Base-by-base conservation (phyloP, 805 yeast species). In the Candida coquimbonensis region DNA sequence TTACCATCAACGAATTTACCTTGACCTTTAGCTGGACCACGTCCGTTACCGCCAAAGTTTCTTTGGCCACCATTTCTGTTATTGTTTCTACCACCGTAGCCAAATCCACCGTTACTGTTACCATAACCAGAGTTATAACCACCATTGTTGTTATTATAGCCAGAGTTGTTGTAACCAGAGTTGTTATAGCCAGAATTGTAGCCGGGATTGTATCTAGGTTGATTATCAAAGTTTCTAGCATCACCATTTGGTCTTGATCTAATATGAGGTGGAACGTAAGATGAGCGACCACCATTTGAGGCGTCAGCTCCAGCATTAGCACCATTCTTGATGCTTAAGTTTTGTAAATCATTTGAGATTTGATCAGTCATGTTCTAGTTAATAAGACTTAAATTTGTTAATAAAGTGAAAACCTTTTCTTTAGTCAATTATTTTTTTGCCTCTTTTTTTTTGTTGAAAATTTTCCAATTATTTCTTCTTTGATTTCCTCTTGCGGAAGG, bases 1-100 rank as follows among this genome's bases (percentile, higher is more conserved):
- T 78, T 79, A 57, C 97, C 98, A 62, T 89, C 84, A 45, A 73
- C 82, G 78, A 88, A 93, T 53, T 75, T 74, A 57, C 99, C 99
- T 54, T 78, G 83, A 53, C 83, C 83, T 34, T 71, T 68, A 46
- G 63, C 59, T 47, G 64, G 61, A 51, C 65, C 65, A 50, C 60
- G 53, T 44, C 13, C 21, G 14, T 35, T 35, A 19, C 24, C 9
- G 16, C 57, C 56, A 41, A 57, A 47, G 38, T 64, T 62, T 43
- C 66, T 60, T 46, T 65, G 63, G 54, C 61, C 60, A 47, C 69
- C 63, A 47, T 53, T 44, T 34, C 63, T 59, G 36, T 56, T 52
- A 36, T 60, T 59, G 46, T 54, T 53, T 45, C 63, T 57, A 45
- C 66, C 57, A 46, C 56, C 55, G 46, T 63, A 57, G 43, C 67